Percentiles rank a stretch among this genome's conserved stretches.
These are phyloP conservation scores for Colletotrichum sp. DNA, from an alignment of 2,329 filamentous ascomycete genomes.

Conservation along the genomic window DNA sequence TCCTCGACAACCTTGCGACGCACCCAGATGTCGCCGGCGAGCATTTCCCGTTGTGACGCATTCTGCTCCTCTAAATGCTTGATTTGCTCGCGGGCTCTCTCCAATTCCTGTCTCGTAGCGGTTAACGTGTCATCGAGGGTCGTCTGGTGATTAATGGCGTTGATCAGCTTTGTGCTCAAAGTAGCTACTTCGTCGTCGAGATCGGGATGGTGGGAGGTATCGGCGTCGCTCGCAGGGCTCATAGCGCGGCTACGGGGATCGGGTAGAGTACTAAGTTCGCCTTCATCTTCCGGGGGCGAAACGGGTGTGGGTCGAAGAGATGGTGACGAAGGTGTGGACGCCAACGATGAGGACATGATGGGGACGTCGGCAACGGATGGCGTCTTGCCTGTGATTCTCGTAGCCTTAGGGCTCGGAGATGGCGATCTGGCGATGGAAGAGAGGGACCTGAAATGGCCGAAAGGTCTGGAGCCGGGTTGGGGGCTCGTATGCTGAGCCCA, in stretches of 20 bases:
- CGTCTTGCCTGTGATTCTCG: slow-evolving; percentile 40
- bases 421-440: slow-evolving; percentile 52
- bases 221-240: slow-evolving; percentile 46
- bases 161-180: slow-evolving; percentile 93
- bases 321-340: slow-evolving; percentile 31
- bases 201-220: slow-evolving; percentile 54
- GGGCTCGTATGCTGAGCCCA: slow-evolving; percentile 52
- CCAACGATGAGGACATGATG: slow-evolving; percentile 42
- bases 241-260: slow-evolving; percentile 63
- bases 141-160: slow-evolving; percentile 96
- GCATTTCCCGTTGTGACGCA: slow-evolving; percentile 72
- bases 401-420: slow-evolving; percentile 39
- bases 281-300: slow-evolving; percentile 53
- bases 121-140: slow-evolving; percentile 87
- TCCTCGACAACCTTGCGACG: slow-evolving; percentile 75
- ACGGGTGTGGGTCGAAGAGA: slow-evolving; percentile 40
- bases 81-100: slow-evolving; percentile 71
- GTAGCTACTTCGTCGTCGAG: slow-evolving; percentile 80
- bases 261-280: slow-evolving; percentile 73
- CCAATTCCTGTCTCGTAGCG: slow-evolving; percentile 82
- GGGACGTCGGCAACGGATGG: slow-evolving; percentile 41
- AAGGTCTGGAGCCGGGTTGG: slow-evolving; percentile 37
- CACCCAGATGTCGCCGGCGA: slow-evolving; percentile 78
- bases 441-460: slow-evolving; percentile 58
- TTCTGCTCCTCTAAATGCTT: slow-evolving; percentile 69